Evolutionary conservation across 2,329 filamentous ascomycete species (phyloP).

Genomic region (Botrytis sinoallii): DNA sequence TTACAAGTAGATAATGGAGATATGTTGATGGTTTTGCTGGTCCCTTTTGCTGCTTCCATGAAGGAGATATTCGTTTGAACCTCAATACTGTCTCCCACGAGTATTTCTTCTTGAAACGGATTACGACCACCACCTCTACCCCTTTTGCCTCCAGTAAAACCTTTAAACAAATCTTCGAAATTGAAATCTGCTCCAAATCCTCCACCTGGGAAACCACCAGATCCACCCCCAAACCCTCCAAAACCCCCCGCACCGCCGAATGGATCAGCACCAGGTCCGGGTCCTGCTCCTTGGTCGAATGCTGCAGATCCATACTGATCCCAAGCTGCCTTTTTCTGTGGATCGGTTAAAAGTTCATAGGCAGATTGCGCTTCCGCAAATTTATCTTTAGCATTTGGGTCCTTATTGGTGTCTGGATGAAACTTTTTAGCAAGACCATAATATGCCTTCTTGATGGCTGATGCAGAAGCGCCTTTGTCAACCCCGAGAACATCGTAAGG

Average conservation of each 20-base stretch:
- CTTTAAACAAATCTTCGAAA: slow-evolving; percentile 92
- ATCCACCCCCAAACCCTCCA: slow-evolving; percentile 46
- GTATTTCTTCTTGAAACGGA: slow-evolving; percentile 73
- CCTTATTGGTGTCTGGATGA: slow-evolving; percentile 98
- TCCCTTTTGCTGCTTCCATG: slow-evolving; percentile 92
- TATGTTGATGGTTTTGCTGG: slow-evolving; percentile 81
- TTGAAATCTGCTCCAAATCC: slow-evolving; percentile 83
- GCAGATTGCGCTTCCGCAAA: slow-evolving; percentile 91
- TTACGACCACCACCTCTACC: slow-evolving; percentile 50
- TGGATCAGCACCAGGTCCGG: slow-evolving; percentile 54
- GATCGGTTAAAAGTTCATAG: slow-evolving; percentile 89
- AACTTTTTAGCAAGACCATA: slow-evolving; percentile 97
- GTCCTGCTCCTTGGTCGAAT: slow-evolving; percentile 69
- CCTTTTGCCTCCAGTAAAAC: slow-evolving; percentile 57
- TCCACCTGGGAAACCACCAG: slow-evolving; percentile 50
- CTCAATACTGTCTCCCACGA: slow-evolving; percentile 96
- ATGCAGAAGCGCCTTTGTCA: slow-evolving; percentile 70
- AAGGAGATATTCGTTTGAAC: slow-evolving; percentile 91
- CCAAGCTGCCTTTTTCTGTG: slow-evolving; percentile 88
- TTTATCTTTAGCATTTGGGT: slow-evolving; percentile 86
- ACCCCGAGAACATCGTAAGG: slow-evolving; percentile 89
- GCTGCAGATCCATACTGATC: slow-evolving; percentile 87
- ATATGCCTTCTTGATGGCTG: slow-evolving; percentile 97
- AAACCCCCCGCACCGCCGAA: slow-evolving; percentile 63
- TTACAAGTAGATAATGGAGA: slow-evolving; percentile 77